A percentile compares a stretch with the other conserved stretches of the same genome.
Conservation (phyloP, 371 early-diverging fungal species). For the Dichotomocladium elegans region DNA sequence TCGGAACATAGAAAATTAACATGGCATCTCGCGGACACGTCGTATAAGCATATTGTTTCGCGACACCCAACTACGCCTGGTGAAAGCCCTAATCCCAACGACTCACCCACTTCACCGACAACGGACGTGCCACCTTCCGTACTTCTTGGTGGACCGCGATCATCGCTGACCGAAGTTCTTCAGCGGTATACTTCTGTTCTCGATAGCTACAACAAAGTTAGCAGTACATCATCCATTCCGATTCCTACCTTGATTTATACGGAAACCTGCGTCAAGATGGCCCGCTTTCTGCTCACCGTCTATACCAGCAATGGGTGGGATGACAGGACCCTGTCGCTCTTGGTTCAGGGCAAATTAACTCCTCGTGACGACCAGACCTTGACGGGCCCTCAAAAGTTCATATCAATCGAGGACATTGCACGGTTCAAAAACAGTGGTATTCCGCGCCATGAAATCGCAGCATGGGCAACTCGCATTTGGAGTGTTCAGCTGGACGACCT, state of each 20-base stretch:
- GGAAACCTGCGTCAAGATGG: slow-evolving; percentile 43
- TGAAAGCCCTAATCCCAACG: neutral
- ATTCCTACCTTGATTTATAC: slow-evolving; percentile 36
- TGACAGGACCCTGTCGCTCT: slow-evolving; percentile 15
- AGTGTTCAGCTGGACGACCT: slow-evolving; percentile 46
- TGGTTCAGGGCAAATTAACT: slow-evolving; percentile 21
- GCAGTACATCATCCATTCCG: slow-evolving; percentile 25
- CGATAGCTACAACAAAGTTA: slow-evolving; percentile 44
- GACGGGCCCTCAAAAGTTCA: slow-evolving; percentile 1
- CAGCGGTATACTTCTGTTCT: slow-evolving; percentile 45
- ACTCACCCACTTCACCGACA: slow-evolving; percentile 14
- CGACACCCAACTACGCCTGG: slow-evolving; percentile 11
- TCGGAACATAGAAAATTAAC: neutral
- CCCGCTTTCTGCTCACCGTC: slow-evolving; percentile 32
- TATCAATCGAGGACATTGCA: neutral
- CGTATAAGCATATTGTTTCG: slow-evolving; percentile 22
- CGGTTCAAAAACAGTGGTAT: slow-evolving; percentile 32
- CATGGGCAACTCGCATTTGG: slow-evolving; percentile 60
- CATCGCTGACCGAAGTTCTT: slow-evolving; percentile 42
- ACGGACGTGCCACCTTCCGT: slow-evolving; percentile 29
- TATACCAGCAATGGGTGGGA: slow-evolving; percentile 33
- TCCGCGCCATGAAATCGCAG: slow-evolving; percentile 45
- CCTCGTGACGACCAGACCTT: neutral
- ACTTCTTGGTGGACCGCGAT: slow-evolving; percentile 17
- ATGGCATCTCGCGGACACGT: neutral